phyloP scores from a whole-genome alignment of 148 eudicot species.

The Rhododendron griersonianum region DNA sequence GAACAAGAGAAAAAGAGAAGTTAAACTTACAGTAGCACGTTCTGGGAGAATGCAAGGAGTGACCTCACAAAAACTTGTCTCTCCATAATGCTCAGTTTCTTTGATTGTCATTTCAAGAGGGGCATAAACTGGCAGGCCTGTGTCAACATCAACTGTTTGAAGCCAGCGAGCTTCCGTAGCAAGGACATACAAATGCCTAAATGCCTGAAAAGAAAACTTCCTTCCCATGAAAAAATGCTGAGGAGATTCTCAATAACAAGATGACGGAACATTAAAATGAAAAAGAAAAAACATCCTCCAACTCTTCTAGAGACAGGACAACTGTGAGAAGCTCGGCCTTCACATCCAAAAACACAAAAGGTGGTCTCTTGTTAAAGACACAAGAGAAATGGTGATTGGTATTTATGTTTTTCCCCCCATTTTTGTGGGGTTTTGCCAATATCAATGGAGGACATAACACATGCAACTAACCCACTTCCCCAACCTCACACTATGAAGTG shows the following conservation, averaged over 20 bases:
- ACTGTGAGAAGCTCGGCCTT: background rate
- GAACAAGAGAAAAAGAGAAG: background rate
- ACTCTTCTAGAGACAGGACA: background rate
- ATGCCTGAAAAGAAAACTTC: slow-evolving; percentile 50
- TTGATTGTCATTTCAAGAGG: slow-evolving; percentile 85
- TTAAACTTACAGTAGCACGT: slow-evolving; percentile 75
- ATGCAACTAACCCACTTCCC: background rate
- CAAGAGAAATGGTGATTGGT: background rate
- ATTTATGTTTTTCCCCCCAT: background rate
- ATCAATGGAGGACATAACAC: background rate
- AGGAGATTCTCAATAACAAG: background rate
- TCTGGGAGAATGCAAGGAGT: slow-evolving; percentile 97
- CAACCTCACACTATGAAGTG: background rate
- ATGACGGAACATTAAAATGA: background rate
- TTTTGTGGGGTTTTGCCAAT: background rate
- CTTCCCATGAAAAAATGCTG: background rate
- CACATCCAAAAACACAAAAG: background rate
- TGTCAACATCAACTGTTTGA: slow-evolving; percentile 95
- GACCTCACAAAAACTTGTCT: slow-evolving; percentile 90
- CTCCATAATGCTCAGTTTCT: slow-evolving; percentile 80
- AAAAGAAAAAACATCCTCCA: background rate
- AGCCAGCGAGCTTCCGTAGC: slow-evolving; percentile 97
- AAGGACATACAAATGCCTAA: slow-evolving; percentile 94
- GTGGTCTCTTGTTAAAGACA: background rate
- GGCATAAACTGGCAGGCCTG: slow-evolving; percentile 88